Base-by-base conservation (phyloP, 2,329 filamentous ascomycete genomes). In the Penicillium expansum region DNA sequence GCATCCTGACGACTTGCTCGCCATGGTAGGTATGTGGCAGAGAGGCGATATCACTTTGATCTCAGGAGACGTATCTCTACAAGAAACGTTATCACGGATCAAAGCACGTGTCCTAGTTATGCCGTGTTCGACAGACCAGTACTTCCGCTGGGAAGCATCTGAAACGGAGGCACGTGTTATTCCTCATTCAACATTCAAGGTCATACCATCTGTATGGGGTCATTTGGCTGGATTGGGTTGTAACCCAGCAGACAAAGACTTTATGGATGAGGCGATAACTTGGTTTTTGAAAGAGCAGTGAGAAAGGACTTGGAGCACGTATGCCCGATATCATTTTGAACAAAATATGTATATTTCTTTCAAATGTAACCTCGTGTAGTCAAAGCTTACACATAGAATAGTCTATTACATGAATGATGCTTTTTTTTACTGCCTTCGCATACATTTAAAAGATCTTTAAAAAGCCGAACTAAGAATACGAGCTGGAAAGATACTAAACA, bases 11-110 rank as follows among this genome's bases (percentile, higher is more conserved):
- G 74, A 81, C 59, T 53, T 81, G 24, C 64, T 81, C 2, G 63
- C 67, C 1, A 70, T 76, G 66, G 65, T 78, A 18, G 56, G 69
- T 10, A 79, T 79, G 76, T 81, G 79, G 79, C 77, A 81, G 61
- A 65, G 62, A 27, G 69, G 65, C 33, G 76, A 77, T 49, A 66
- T 80, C 43, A 65, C 76, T 1, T 62, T 58, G 14, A 64, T 65
- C 0, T 48, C 59, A 14, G 59, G 54, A 9, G 56, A 44, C 8
- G 16, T 10, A 67, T 37, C 58, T 60, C 5, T 64, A 59, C 37
- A 63, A 61, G 13, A 55, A 45, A 6, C 61, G 51, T 1, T 57
- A n/a, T 48, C 44, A 33, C 61, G 43, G 11, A 32, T 45, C 27
- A 20, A 63, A 7, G 65, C 69, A 24, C 57, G 67, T 5, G 62